Percentiles rank a stretch among this genome's conserved stretches.
Evolutionary conservation across 345 rosid genomes (phyloP).

Genomic region (Pelargonium nanum): DNA sequence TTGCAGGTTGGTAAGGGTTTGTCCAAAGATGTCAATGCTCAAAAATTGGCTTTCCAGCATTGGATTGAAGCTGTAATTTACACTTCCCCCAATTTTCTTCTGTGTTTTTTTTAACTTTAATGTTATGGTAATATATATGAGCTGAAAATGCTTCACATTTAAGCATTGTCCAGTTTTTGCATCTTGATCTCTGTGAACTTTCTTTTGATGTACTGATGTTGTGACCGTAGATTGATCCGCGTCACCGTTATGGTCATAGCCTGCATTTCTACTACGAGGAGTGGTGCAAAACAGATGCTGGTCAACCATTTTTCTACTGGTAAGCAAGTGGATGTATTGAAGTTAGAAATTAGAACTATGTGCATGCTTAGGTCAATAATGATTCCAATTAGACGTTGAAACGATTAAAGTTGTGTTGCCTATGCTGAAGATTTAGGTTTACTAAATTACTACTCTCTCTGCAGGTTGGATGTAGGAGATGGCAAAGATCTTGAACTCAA

Average conservation of each 20-base stretch:
- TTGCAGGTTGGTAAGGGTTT: slow-evolving; percentile 62
- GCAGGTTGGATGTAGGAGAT: slow-evolving; percentile 85
- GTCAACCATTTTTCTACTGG: slow-evolving; percentile 94
- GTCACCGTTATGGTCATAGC: slow-evolving; percentile 82
- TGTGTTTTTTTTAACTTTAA: not conserved
- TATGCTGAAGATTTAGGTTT: slow-evolving; percentile 5
- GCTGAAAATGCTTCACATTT: not conserved
- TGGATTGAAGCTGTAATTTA: slow-evolving; percentile 61
- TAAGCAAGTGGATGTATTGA: slow-evolving; percentile 11
- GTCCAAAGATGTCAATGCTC: slow-evolving; percentile 54
- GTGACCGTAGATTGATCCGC: slow-evolving; percentile 68
- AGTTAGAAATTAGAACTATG: not conserved
- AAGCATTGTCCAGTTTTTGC: not conserved
- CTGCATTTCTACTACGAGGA: slow-evolving; percentile 65
- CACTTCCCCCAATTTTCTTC: not conserved
- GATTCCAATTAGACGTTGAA: not conserved
- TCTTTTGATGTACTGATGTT: not conserved
- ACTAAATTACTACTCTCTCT: not conserved
- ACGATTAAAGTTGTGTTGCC: too few species aligned
- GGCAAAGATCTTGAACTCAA: slow-evolving; percentile 67
- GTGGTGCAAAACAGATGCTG: slow-evolving; percentile 66
- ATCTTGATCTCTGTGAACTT: not conserved
- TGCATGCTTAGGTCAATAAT: not conserved
- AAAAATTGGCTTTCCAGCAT: slow-evolving; percentile 81
- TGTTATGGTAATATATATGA: not conserved